Evolutionary conservation across 2,329 filamentous ascomycete species (phyloP).

Genomic region (Aspergillus melleus): DNA sequence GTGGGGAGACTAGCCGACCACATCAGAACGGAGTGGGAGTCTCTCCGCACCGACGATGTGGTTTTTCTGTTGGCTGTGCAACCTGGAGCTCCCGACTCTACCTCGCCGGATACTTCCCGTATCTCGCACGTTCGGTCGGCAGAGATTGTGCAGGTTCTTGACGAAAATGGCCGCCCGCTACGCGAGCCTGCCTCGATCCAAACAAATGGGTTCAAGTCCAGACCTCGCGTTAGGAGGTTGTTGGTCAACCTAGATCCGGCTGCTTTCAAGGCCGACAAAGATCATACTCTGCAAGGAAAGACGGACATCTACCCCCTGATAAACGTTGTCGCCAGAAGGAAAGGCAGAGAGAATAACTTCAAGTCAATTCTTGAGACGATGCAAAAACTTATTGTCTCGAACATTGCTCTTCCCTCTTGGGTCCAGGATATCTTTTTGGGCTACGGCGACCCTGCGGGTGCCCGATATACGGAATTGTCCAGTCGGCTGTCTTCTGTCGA

Average conservation of each 20-base stretch:
- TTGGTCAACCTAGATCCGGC: slow-evolving; percentile 78
- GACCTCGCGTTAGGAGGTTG: slow-evolving; percentile 66
- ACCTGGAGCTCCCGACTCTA: slow-evolving; percentile 40
- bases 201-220: slow-evolving; percentile 60
- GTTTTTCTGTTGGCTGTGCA: slow-evolving; percentile 83
- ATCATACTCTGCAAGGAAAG: slow-evolving; percentile 64
- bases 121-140: slow-evolving; percentile 75
- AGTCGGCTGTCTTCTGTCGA: slow-evolving; percentile 79
- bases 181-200: slow-evolving; percentile 58
- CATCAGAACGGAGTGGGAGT: slow-evolving; percentile 85
- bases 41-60: slow-evolving; percentile 79
- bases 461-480: slow-evolving; percentile 78
- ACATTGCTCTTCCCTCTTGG: slow-evolving; percentile 85
- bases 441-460: slow-evolving; percentile 87
- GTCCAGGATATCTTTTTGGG: slow-evolving; percentile 97
- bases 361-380: slow-evolving; percentile 91
- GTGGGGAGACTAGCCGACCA: slow-evolving; percentile 75
- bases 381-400: slow-evolving; percentile 77
- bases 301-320: slow-evolving; percentile 78
- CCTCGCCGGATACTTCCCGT: slow-evolving; percentile 59
- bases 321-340: slow-evolving; percentile 81
- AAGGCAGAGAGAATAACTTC: slow-evolving; percentile 94
- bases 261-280: slow-evolving; percentile 75
- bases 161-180: slow-evolving; percentile 76
- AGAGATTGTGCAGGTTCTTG: slow-evolving; percentile 80